Evolutionary conservation across 441 rosid species (phyloP).

Genomic region (Kokia cookei): DNA sequence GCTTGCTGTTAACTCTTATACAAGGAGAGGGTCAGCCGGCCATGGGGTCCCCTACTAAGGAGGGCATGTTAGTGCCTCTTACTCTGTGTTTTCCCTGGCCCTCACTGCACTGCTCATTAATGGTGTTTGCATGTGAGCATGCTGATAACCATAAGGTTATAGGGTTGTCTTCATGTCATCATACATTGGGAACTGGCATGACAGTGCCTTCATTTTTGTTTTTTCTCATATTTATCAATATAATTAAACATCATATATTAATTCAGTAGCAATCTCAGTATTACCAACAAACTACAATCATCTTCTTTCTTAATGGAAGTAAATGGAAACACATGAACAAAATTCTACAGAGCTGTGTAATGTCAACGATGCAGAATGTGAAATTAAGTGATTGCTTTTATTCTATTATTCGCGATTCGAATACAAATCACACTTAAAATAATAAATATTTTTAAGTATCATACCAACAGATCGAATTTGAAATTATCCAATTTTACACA

Average conservation of each 20-base stretch:
- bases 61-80: conserved; percentile 12
- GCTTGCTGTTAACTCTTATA: neutral
- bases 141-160: conserved; percentile 6
- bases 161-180: conserved; percentile 21
- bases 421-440: no score
- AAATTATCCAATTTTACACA: no score
- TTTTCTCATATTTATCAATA: neutral
- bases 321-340: neutral
- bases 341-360: neutral
- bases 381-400: no score
- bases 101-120: conserved; percentile 6
- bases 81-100: neutral
- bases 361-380: neutral
- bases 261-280: neutral
- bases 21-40: neutral
- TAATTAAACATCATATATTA: neutral
- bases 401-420: no score
- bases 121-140: neutral
- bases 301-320: neutral
- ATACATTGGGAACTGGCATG: conserved; percentile 20
- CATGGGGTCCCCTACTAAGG: conserved; percentile 17
- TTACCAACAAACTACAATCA: neutral
- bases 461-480: no score
- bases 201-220: neutral
- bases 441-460: no score